Base-by-base conservation (phyloP, 805 yeast genomes). In the Metschnikowia gelsemii region DNA sequence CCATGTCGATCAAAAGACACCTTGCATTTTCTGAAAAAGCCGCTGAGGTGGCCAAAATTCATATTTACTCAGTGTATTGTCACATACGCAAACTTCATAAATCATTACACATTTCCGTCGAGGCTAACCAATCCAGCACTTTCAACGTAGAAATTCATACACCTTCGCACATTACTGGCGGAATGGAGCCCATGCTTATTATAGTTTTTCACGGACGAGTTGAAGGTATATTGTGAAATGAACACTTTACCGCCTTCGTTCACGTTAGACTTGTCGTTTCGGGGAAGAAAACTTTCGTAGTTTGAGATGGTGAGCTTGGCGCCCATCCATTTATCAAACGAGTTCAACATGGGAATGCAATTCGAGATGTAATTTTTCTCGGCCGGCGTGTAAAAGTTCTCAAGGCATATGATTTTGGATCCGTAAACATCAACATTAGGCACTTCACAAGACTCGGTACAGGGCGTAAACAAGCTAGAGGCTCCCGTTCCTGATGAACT, bases 331-430 rank as follows among this genome's bases (percentile, higher is more conserved):
- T 54, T 61, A 45, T 68, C 73, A 46, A 38, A 68, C 8, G 71
- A 62, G 46, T 66, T 66, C 39, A 69, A 56, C 31, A 52, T 55
- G 1, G 72, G 72, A 9, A 68, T 49, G 47, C 74, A 68, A 42
- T 61, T 61, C 26, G 61, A 57, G 16, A 70, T 66, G 49, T 61
- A 67, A 40, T 58, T 62, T 48, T 64, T 63, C 39, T 69, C 75
- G 24, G 55, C 34, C 9, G 54, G 43, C 18, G 59, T 46, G 49
- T 51, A 49, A 35, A 22, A 24, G 42, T 50, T 38, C 25, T 52
- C 56, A 27, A 38, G 33, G 32, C 54, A 45, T 32, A 34, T 31
- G 23, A 51, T 26, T n/a, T 37, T 32, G 30, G 38, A 28, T 8
- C 54, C 55, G 26, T 23, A 27, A 12, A 51, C 34, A 21, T 46